phyloP scores from a whole-genome alignment of 2,329 filamentous ascomycete species.

The Coniella lustricola region DNA sequence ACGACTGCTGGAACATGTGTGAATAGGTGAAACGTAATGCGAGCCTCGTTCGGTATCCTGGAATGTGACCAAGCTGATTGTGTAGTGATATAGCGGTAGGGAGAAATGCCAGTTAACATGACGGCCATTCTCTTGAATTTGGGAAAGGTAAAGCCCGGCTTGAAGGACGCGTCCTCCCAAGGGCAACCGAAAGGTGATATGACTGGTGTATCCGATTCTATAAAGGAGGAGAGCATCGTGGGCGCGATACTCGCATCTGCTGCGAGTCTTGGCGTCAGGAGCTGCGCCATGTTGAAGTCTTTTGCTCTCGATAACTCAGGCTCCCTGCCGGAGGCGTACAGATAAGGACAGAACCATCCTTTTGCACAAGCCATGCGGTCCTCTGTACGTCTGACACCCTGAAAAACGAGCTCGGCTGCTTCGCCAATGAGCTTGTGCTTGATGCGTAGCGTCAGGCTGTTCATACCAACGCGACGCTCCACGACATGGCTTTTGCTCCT shows the following conservation, averaged over 20 bases:
- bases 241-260: constrained; percentile 17
- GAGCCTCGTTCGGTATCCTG: constrained; percentile 17
- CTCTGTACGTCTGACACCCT: constrained; percentile 9
- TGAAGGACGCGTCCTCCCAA: constrained; percentile 10
- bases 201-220: constrained; percentile 15
- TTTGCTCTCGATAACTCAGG: constrained; percentile 16
- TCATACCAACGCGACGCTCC: constrained; percentile 16
- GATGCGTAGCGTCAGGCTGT: constrained; percentile 16
- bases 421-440: constrained; percentile 19
- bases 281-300: constrained; percentile 17
- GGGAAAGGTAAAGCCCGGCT: constrained; percentile 6
- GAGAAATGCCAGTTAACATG: constrained; percentile 18
- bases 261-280: constrained; percentile 16
- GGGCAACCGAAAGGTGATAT: constrained; percentile 12
- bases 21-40: constrained; percentile 17
- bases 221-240: constrained; percentile 14
- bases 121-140: constrained; percentile 16
- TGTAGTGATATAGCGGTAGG: constrained; percentile 16
- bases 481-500: constrained; percentile 11
- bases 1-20: constrained; percentile 19
- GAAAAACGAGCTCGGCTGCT: constrained; percentile 16
- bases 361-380: constrained; percentile 17
- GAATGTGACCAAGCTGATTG: constrained; percentile 18
- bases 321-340: constrained; percentile 17
- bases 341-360: constrained; percentile 19